These are phyloP conservation scores for Karstenula rhodostoma DNA, from an alignment of 2,329 filamentous ascomycete species.

Conservation along the genomic window DNA sequence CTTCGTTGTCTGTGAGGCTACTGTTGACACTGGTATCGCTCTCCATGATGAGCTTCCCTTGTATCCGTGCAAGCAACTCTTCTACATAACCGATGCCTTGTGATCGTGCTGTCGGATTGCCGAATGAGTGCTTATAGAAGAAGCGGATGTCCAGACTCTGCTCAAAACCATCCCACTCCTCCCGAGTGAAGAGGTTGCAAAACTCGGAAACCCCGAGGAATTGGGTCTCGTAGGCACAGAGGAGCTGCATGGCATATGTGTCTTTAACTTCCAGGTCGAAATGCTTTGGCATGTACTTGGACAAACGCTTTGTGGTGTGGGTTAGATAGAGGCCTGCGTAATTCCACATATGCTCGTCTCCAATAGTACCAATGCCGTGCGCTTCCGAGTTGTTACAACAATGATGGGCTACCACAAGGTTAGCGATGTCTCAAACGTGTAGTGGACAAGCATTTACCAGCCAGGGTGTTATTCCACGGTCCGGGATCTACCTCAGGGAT, in stretches of 20 bases:
- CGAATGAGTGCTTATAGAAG: conserved; percentile 57
- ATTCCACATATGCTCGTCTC: conserved; percentile 52
- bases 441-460: neutral
- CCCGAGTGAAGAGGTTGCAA: conserved; percentile 62
- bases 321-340: conserved; percentile 59
- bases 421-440: neutral
- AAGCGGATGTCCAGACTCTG: conserved; percentile 63
- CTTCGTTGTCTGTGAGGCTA: conserved; percentile 56
- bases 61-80: conserved; percentile 60
- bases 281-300: conserved; percentile 56
- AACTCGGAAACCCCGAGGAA: conserved; percentile 61
- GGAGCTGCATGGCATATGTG: conserved; percentile 57
- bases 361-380: conserved; percentile 45
- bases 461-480: conserved; percentile 57
- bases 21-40: conserved; percentile 63
- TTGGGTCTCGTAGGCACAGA: conserved; percentile 63
- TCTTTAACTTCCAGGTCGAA: conserved; percentile 61
- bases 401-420: conserved; percentile 11
- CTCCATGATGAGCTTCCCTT: conserved; percentile 56
- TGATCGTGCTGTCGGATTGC: conserved; percentile 60
- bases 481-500: conserved; percentile 59
- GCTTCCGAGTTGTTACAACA: conserved; percentile 17
- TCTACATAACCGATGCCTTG: conserved; percentile 63
- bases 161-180: conserved; percentile 65
- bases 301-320: conserved; percentile 56